Evolutionary conservation across 768 basidiomycete species (phyloP).

Genomic region (Boletus edulis): DNA sequence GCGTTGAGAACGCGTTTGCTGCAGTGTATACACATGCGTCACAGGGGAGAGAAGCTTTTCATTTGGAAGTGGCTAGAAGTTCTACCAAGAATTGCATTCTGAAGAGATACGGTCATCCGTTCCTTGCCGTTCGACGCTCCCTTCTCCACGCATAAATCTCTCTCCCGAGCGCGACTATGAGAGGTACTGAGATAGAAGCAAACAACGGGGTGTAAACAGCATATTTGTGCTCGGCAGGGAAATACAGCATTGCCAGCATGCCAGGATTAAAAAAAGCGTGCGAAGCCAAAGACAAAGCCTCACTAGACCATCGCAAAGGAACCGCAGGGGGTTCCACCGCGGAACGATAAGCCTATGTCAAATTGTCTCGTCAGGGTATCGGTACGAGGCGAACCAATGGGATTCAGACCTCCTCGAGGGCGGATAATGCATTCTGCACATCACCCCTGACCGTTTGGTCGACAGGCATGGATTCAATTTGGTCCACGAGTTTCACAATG

Average conservation of each 20-base stretch:
- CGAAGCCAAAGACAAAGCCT: constrained; percentile 65
- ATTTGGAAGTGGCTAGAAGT: constrained; percentile 2
- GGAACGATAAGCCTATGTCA: constrained; percentile 23
- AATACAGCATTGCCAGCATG: constrained; percentile 94
- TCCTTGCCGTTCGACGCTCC: constrained; percentile 13
- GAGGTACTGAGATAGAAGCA: constrained; percentile 82
- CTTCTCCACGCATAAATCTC: constrained; percentile 67
- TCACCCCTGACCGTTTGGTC: constrained; percentile 71
- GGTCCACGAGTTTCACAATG: constrained; percentile 79
- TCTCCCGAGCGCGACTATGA: constrained; percentile 69
- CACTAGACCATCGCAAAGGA: constrained; percentile 57
- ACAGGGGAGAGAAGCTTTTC: constrained; percentile 10
- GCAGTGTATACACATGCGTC: constrained; percentile 9
- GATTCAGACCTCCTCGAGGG: constrained; percentile 65
- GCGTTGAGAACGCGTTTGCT: constrained; percentile 14
- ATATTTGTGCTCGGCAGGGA: constrained; percentile 96
- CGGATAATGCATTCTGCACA: constrained; percentile 64
- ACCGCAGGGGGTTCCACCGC: constrained; percentile 18
- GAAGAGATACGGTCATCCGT: constrained; percentile 9
- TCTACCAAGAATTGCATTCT: constrained; percentile 3
- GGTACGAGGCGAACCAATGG: not conserved
- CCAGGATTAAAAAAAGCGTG: constrained; percentile 96
- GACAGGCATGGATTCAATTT: constrained; percentile 93
- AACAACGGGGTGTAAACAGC: constrained; percentile 96
- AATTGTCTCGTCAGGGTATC: constrained; percentile 11